phyloP scores from a whole-genome alignment of 75 land plant species.

The Azolla pinnata region DNA sequence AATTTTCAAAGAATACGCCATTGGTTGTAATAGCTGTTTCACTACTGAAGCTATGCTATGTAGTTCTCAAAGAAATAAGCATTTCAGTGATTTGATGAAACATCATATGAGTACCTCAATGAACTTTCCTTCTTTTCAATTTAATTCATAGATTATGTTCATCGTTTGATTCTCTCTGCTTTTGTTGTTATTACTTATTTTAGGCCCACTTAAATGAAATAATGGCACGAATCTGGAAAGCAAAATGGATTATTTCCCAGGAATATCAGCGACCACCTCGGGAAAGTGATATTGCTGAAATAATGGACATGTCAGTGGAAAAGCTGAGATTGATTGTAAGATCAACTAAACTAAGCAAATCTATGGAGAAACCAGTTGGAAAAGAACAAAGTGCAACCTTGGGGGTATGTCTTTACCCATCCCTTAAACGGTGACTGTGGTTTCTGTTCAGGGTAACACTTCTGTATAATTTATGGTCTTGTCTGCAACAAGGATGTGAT shows the following conservation, averaged over 20 bases:
- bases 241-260: slow-evolving; percentile 36
- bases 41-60: too few relatives aligned
- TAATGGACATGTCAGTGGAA: slow-evolving; percentile 52
- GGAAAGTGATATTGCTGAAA: slow-evolving; percentile 58
- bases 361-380: slow-evolving; percentile 24
- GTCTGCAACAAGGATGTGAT: too few relatives aligned
- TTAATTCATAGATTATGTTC: too few relatives aligned
- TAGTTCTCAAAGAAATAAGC: too few relatives aligned
- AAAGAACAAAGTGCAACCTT: slow-evolving; percentile 12
- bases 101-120: too few relatives aligned
- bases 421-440: neutral
- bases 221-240: slow-evolving; percentile 38
- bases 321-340: slow-evolving; percentile 14
- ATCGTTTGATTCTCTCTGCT: too few relatives aligned
- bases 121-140: too few relatives aligned
- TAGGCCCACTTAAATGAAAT: slow-evolving; percentile 56
- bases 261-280: slow-evolving; percentile 48
- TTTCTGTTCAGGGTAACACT: neutral
- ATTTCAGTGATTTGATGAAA: too few relatives aligned
- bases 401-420: slow-evolving; percentile 7
- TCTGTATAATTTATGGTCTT: too few relatives aligned
- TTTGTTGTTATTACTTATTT: slow-evolving; percentile 1
- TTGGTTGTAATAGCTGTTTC: too few relatives aligned
- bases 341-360: slow-evolving; percentile 12
- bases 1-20: too few relatives aligned